Evolutionary conservation across 805 yeast genomes (phyloP).

Genomic region (Kodamaea neixiangensis): DNA sequence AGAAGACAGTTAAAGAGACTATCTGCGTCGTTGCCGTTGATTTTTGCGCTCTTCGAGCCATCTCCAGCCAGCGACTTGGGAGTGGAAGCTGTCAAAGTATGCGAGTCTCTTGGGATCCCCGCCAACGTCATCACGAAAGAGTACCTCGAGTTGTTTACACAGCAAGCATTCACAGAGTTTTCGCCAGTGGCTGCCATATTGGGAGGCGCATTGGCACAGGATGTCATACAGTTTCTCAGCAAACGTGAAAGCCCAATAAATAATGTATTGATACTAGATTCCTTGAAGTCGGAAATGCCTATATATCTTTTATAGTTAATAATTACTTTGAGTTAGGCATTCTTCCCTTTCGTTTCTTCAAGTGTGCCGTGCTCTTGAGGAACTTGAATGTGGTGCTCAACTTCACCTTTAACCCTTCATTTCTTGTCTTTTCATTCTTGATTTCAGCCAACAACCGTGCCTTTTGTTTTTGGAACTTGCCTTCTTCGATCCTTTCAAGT

Average conservation of each 20-base stretch:
- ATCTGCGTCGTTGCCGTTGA: conserved; percentile 58
- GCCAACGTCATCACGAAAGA: conserved; percentile 44
- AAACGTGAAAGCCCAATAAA: conserved; percentile 78
- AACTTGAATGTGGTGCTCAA: conserved; percentile 36
- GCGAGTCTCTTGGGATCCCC: conserved; percentile 43
- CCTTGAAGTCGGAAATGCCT: conserved; percentile 71
- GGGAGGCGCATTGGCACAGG: conserved; percentile 91
- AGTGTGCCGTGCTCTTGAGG: conserved; percentile 40
- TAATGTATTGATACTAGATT: conserved; percentile 78
- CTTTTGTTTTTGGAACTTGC: conserved; percentile 24
- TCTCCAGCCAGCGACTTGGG: conserved; percentile 26
- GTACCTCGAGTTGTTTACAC: conserved; percentile 40
- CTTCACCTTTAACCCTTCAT: conserved; percentile 27
- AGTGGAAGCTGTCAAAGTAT: conserved; percentile 28
- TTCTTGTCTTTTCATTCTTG: conserved; percentile 23
- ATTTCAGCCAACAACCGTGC: conserved; percentile 22
- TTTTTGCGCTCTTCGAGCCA: conserved; percentile 57
- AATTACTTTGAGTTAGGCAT: conserved; percentile 5
- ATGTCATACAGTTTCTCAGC: conserved; percentile 79
- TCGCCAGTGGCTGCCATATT: conserved; percentile 83
- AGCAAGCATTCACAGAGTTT: conserved; percentile 63
- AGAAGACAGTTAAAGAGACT: conserved; percentile 50
- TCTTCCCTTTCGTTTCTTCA: conserved; percentile 44
- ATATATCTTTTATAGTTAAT: conserved; percentile 52
- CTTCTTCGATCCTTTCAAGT: conserved; percentile 13